Evolutionary conservation across 2,329 filamentous ascomycete genomes (phyloP).

Genomic region (Exophiala sideris): DNA sequence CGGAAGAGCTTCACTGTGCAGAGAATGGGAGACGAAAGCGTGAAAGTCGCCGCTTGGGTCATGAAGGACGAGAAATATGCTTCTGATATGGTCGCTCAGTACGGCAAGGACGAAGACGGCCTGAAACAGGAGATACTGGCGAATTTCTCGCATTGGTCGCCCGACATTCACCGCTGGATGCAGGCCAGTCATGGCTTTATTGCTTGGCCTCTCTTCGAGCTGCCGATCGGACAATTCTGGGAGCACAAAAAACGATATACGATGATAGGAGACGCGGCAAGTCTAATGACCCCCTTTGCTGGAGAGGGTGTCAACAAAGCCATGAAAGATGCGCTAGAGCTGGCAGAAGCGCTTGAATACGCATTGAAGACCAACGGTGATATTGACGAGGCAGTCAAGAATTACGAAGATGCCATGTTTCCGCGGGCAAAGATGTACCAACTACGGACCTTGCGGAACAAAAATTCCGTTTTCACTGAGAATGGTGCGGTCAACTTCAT

Average conservation of each 20-base stretch:
- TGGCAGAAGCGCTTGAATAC: slow-evolving; percentile 27
- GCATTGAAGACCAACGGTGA: slow-evolving; percentile 11
- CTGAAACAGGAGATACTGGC: slow-evolving; percentile 24
- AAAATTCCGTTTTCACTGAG: slow-evolving; percentile 28
- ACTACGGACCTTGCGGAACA: slow-evolving; percentile 27
- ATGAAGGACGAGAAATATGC: slow-evolving; percentile 28
- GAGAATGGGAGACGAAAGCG: slow-evolving; percentile 19
- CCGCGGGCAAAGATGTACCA: slow-evolving; percentile 26
- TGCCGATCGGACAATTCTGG: slow-evolving; percentile 29
- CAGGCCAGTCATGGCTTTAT: slow-evolving; percentile 20
- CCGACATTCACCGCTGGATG: slow-evolving; percentile 26
- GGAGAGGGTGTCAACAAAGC: slow-evolving; percentile 34
- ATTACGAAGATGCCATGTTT: slow-evolving; percentile 31
- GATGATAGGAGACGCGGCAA: slow-evolving; percentile 33
- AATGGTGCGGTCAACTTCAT: slow-evolving; percentile 22
- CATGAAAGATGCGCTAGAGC: slow-evolving; percentile 31
- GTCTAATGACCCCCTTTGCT: slow-evolving; percentile 32
- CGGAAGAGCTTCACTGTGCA: neutral
- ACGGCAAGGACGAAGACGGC: slow-evolving; percentile 12
- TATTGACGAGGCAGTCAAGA: slow-evolving; percentile 25
- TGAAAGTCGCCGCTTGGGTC: slow-evolving; percentile 32
- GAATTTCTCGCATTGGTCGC: slow-evolving; percentile 27
- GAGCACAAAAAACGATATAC: slow-evolving; percentile 29
- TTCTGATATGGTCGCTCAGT: slow-evolving; percentile 10
- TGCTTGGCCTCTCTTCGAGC: slow-evolving; percentile 26